Percentiles rank a stretch among this genome's conserved stretches.
Evolutionary conservation across 805 yeast species (phyloP).

Genomic region (Isabelozyma gotoi): DNA sequence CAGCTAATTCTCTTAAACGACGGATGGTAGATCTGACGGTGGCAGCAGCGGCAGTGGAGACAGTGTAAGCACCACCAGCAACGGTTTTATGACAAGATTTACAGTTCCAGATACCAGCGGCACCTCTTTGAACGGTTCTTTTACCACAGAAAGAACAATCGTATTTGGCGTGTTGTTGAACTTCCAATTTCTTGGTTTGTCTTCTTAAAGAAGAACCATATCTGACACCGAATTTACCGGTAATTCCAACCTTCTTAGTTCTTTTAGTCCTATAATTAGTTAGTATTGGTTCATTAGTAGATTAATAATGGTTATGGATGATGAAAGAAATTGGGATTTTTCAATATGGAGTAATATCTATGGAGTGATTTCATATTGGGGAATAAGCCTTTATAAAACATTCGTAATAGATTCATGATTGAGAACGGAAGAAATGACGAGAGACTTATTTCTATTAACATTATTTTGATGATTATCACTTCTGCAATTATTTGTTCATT

Average conservation of each 20-base stretch:
- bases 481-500: too few species aligned
- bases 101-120: slow-evolving; percentile 99
- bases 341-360: slow-evolving; percentile 4
- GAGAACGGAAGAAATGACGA: too few species aligned
- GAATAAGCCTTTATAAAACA: too few species aligned
- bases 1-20: slow-evolving; percentile 99
- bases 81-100: slow-evolving; percentile 91
- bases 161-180: slow-evolving; percentile 98
- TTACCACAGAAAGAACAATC: slow-evolving; percentile 99
- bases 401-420: too few species aligned
- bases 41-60: slow-evolving; percentile 99
- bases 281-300: slow-evolving; percentile 40
- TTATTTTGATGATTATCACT: too few species aligned
- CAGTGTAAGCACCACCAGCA: slow-evolving; percentile 99
- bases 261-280: slow-evolving; percentile 88
- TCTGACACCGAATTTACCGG: slow-evolving; percentile 99
- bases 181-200: slow-evolving; percentile 98
- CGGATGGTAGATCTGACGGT: slow-evolving; percentile 99
- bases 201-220: slow-evolving; percentile 99
- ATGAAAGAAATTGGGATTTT: slow-evolving; percentile 2
- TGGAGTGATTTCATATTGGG: too few species aligned
- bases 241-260: slow-evolving; percentile 99
- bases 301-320: too few species aligned
- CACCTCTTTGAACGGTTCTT: slow-evolving; percentile 95
- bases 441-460: too few species aligned